Percentiles rank a stretch among this genome's conserved stretches.
phyloP scores from a whole-genome alignment of 495 filamentous ascomycete species.

The Talaromyces thailandensis region DNA sequence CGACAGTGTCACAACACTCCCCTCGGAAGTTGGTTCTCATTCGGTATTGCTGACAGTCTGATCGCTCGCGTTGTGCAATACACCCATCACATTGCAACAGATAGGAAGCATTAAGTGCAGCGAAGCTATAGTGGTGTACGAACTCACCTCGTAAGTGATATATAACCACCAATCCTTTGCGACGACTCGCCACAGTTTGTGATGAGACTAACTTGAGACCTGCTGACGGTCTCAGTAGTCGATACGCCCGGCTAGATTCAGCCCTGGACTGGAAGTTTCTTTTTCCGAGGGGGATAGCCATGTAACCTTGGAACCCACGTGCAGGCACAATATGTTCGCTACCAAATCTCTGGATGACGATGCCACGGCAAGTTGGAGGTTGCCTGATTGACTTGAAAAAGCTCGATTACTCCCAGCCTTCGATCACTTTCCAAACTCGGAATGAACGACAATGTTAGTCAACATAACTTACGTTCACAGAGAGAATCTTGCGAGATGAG shows the following conservation, averaged over 20 bases:
- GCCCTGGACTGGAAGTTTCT: not conserved
- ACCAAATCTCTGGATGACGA: not conserved
- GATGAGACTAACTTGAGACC: not conserved
- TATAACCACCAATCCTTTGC: not conserved
- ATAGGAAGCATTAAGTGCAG: no score
- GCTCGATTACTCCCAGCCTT: not conserved
- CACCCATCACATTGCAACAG: not conserved
- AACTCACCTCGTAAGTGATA: not conserved
- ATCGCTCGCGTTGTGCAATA: not conserved
- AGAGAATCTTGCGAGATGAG: not conserved
- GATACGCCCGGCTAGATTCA: not conserved
- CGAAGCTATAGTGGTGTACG: not conserved
- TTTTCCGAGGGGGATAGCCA: not conserved
- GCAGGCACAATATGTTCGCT: not conserved
- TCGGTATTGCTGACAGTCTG: not conserved
- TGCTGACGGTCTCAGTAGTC: not conserved
- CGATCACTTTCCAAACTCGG: not conserved
- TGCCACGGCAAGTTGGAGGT: not conserved
- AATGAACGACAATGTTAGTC: not conserved
- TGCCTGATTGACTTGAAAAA: not conserved
- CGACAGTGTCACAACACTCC: not conserved
- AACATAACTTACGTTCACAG: not conserved
- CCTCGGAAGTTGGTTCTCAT: not conserved
- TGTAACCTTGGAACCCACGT: no score
- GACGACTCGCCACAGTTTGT: not conserved